A percentile compares a stretch with the other conserved stretches of the same genome.
Evolutionary conservation across 129 eudicot genomes (phyloP).

Genomic region (Centrapalus pauciflorus): DNA sequence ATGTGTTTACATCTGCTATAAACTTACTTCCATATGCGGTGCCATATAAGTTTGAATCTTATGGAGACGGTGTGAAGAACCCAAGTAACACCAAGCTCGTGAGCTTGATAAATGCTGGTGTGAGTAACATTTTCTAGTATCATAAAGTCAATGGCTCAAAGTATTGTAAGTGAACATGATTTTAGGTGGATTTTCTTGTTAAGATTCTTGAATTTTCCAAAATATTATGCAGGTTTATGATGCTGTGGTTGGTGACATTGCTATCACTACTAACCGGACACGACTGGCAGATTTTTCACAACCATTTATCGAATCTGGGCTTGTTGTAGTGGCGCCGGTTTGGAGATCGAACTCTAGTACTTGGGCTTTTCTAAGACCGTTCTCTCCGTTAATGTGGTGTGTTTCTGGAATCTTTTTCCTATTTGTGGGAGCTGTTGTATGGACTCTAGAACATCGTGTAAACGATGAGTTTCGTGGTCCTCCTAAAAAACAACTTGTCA

Average conservation of each 20-base stretch:
- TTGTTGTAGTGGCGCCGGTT: conserved; percentile 66
- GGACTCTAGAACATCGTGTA: conserved; percentile 70
- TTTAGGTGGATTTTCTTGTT: neutral
- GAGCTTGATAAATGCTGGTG: conserved; percentile 49
- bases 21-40: conserved; percentile 79
- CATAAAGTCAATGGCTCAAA: neutral
- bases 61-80: conserved; percentile 59
- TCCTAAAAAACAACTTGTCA: conserved; percentile 52
- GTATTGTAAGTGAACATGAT: neutral
- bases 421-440: conserved; percentile 50
- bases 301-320: conserved; percentile 64
- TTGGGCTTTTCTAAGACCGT: conserved; percentile 61
- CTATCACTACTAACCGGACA: conserved; percentile 52
- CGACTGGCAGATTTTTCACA: conserved; percentile 57
- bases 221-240: conserved; percentile 42
- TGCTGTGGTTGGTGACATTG: conserved; percentile 61
- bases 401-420: conserved; percentile 50
- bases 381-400: conserved; percentile 54
- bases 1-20: conserved; percentile 68
- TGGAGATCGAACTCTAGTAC: conserved; percentile 33
- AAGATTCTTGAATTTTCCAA: neutral
- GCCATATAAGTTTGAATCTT: conserved; percentile 57
- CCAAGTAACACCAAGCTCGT: conserved; percentile 74
- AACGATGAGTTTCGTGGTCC: conserved; percentile 82
- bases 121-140: conserved; percentile 29